Conservation (phyloP, 163 green algal genomes). For the Scenedesmus sp. region DNA sequence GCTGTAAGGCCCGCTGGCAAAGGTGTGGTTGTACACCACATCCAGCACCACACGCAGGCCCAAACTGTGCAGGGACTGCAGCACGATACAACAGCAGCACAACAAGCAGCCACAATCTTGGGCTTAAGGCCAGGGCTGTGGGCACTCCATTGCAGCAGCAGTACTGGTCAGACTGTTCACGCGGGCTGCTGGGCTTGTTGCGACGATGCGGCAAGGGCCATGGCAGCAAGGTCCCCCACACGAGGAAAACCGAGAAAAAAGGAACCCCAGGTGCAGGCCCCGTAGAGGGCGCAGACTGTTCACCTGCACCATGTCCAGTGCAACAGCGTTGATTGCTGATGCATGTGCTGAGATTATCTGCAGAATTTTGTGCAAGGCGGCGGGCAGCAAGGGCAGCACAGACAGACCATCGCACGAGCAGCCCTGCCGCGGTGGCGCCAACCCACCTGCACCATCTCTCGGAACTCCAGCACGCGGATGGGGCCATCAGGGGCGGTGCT, state of each 20-base stretch:
- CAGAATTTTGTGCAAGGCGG: too few species aligned
- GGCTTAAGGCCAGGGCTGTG: neutral
- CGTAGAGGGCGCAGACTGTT: too few species aligned
- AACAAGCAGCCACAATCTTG: neutral
- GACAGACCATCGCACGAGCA: neutral
- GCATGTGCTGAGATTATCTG: neutral
- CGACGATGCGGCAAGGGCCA: too few species aligned
- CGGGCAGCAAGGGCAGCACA: neutral
- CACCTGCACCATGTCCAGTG: too few species aligned
- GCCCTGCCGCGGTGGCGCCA: neutral
- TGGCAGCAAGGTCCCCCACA: too few species aligned
- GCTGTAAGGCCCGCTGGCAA: constrained; percentile 67
- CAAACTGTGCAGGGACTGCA: constrained; percentile 66
- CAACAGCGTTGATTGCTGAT: neutral
- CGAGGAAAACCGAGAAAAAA: too few species aligned
- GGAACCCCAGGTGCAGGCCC: too few species aligned
- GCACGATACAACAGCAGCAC: neutral
- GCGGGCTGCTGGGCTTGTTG: too few species aligned
- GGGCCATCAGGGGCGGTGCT: constrained; percentile 82
- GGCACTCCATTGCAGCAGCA: too few species aligned
- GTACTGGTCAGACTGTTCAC: too few species aligned
- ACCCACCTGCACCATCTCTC: constrained; percentile 84
- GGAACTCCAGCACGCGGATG: constrained; percentile 82
- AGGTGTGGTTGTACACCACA: constrained; percentile 97
- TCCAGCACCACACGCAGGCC: constrained; percentile 89